Conservation (phyloP, 495 filamentous ascomycete species). For the Cairneyella variabilis region DNA sequence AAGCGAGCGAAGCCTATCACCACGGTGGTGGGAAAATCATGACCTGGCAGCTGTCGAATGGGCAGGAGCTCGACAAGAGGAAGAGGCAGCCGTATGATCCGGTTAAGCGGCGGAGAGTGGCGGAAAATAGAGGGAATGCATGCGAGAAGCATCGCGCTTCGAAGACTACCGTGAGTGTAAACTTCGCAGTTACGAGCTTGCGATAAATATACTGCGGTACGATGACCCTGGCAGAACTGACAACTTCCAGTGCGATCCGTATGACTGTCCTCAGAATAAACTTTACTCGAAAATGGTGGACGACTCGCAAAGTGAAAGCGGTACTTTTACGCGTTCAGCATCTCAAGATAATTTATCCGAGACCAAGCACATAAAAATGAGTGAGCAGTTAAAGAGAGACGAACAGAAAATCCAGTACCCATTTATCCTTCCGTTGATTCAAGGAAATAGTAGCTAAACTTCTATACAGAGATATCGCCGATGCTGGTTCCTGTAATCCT, state of each 20-base stretch:
- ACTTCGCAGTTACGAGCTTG: not conserved
- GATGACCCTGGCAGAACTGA: not conserved
- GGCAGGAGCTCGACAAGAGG: constrained; percentile 11
- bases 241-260: constrained; percentile 9
- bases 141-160: constrained; percentile 19
- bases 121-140: constrained; percentile 18
- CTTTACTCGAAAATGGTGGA: not conserved
- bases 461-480: not conserved
- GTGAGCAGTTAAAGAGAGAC: not conserved
- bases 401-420: not conserved
- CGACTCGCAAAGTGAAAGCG: not conserved
- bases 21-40: constrained; percentile 13
- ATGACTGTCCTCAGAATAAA: constrained; percentile 17
- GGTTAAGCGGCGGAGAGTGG: constrained; percentile 16
- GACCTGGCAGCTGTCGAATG: constrained; percentile 14
- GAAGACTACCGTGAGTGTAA: constrained; percentile 13
- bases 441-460: not conserved
- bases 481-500: not conserved
- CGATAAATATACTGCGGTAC: no score
- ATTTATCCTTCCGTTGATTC: not conserved
- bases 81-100: constrained; percentile 19
- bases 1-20: not conserved
- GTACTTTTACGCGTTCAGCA: not conserved
- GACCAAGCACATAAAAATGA: not conserved
- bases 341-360: not conserved